phyloP scores from a whole-genome alignment of 768 basidiomycete genomes.

The Hypholoma fasciculare region DNA sequence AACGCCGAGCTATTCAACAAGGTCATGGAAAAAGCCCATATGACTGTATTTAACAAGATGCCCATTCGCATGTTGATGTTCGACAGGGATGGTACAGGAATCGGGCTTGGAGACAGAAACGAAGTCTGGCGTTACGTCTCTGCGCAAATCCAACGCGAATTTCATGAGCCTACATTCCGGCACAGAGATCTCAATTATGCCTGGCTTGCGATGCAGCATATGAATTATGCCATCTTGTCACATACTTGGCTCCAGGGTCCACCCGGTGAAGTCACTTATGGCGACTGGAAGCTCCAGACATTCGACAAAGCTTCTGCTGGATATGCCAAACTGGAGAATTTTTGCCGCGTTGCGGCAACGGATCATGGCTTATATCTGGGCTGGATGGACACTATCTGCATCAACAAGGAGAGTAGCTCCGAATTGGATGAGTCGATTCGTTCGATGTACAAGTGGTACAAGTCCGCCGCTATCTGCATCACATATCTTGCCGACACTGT shows the following conservation, averaged over 20 bases:
- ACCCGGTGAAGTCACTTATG: background rate
- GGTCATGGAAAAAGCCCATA: too few species aligned
- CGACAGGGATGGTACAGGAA: too few species aligned
- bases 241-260: background rate
- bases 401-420: constrained; percentile 1
- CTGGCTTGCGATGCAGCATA: too few species aligned
- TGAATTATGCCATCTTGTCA: background rate
- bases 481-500: background rate
- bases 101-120: too few species aligned
- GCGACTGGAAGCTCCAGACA: background rate
- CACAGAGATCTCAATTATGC: too few species aligned
- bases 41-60: too few species aligned
- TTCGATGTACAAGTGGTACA: background rate
- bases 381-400: background rate
- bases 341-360: background rate
- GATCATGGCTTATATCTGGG: background rate
- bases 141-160: too few species aligned
- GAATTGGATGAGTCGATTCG: background rate
- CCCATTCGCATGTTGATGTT: too few species aligned
- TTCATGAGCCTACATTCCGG: too few species aligned
- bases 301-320: background rate
- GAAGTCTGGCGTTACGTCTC: too few species aligned
- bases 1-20: too few species aligned
- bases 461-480: background rate
- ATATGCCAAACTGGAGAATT: background rate